Conservation (phyloP, 148 eudicot genomes). For the Chenopodium formosanum region DNA sequence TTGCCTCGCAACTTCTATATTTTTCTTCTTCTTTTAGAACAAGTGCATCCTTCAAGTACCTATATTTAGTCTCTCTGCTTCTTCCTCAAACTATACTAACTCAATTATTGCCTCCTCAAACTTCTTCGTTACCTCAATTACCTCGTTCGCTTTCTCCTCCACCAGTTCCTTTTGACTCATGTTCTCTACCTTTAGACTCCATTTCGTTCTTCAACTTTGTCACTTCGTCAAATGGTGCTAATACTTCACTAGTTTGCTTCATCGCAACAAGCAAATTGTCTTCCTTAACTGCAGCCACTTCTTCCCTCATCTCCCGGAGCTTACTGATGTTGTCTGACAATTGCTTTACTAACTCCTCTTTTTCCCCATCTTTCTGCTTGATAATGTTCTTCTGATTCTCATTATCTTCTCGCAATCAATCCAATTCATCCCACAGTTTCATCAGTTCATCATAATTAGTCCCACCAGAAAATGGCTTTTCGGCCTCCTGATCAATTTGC, state of each 20-base stretch:
- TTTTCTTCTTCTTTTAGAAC: constrained; percentile 19
- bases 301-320: constrained; percentile 22
- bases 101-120: not conserved
- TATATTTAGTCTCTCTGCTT: not conserved
- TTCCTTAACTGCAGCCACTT: constrained; percentile 2
- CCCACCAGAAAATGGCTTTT: constrained; percentile 15
- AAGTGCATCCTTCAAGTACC: constrained; percentile 9
- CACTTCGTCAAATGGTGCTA: not conserved
- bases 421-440: constrained; percentile 58
- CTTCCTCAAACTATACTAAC: constrained; percentile 19
- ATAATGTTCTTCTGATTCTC: constrained; percentile 34
- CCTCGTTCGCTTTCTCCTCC: constrained; percentile 11
- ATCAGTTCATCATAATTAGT: constrained; percentile 36
- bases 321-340: constrained; percentile 10
- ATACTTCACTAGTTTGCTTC: not conserved
- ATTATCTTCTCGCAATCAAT: constrained; percentile 53
- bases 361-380: constrained; percentile 22
- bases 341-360: constrained; percentile 12
- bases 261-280: not conserved
- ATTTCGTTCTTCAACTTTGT: constrained; percentile 20
- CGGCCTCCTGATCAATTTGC: constrained; percentile 19
- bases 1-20: constrained; percentile 10
- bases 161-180: not conserved
- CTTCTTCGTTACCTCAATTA: not conserved
- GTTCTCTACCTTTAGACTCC: constrained; percentile 14